phyloP scores from a whole-genome alignment of 352 stramenopile species.

The Phytophthora hybrid region DNA sequence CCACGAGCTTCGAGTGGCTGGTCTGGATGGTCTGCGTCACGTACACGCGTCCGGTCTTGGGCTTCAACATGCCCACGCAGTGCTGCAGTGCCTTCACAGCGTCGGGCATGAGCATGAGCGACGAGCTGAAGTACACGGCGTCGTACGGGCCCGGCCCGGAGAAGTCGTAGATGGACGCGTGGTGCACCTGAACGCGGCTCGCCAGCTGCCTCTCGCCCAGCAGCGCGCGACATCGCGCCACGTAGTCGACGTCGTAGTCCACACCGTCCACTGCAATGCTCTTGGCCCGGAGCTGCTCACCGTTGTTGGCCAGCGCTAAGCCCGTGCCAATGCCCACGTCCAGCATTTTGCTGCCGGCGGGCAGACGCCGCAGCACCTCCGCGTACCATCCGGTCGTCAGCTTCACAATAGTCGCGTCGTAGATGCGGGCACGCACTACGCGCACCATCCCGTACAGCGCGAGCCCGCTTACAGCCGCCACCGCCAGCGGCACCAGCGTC shows the following conservation, averaged over 20 bases:
- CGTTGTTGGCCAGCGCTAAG: slow-evolving; percentile 71
- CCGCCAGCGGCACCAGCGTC: slow-evolving; percentile 15
- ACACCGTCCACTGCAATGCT: slow-evolving; percentile 84
- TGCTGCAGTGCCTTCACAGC: slow-evolving; percentile 82
- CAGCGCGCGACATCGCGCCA: slow-evolving; percentile 69
- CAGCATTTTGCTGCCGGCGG: slow-evolving; percentile 66
- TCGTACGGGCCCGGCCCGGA: slow-evolving; percentile 71
- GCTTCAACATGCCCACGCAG: slow-evolving; percentile 66
- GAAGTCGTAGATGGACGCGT: slow-evolving; percentile 88
- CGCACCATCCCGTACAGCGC: slow-evolving; percentile 66
- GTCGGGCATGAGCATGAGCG: slow-evolving; percentile 93
- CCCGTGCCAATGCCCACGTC: slow-evolving; percentile 93
- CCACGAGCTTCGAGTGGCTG: slow-evolving; percentile 63
- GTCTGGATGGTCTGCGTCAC: slow-evolving; percentile 94
- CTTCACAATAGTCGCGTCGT: slow-evolving; percentile 89
- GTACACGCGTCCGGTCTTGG: slow-evolving; percentile 76
- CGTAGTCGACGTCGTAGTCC: slow-evolving; percentile 92
- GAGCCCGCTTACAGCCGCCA: slow-evolving; percentile 17
- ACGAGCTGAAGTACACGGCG: slow-evolving; percentile 93
- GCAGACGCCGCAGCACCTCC: slow-evolving; percentile 75
- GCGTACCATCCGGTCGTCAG: slow-evolving; percentile 92
- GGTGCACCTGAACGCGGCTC: slow-evolving; percentile 64
- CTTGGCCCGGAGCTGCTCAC: slow-evolving; percentile 70
- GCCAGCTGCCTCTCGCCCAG: slow-evolving; percentile 52
- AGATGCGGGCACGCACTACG: slow-evolving; percentile 77